Base-by-base conservation (phyloP, 2,329 filamentous ascomycete species). In the Aspergillus vadensis region DNA sequence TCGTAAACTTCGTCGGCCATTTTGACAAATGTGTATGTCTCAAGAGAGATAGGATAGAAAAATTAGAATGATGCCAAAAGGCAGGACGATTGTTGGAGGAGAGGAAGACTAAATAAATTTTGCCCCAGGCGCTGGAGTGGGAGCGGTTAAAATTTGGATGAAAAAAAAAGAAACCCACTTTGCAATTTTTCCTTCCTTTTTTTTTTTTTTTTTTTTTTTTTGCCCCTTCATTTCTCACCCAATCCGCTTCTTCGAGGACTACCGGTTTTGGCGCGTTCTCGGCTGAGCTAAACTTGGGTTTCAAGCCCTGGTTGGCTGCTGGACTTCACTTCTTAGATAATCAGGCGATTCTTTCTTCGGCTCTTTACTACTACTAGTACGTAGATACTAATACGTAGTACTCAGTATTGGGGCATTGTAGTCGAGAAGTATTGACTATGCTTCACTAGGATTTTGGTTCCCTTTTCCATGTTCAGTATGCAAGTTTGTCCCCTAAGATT, bases 1-100 rank as follows among this genome's bases (percentile, higher is more conserved):
- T 99, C 95, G 82, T 98, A 99, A 76, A 96, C 89, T 89, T 97
- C 94, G 82, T 97, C 92, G 81, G 91, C 89, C 94, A 97, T 97
- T 79, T 64, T 72, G 55, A 60, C 43, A 61, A 52, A 63, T 23
- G 67, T 64, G 75, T 72, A 57, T 50, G 50, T 57, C 59, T 52
- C 55, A 58, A 57, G 50, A 58, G 55, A 36, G 55, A 55, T 43
- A 50, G 55, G 60, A 57, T 59, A 48, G 56, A 30, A 60, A 44
- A 58, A 57, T 56, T 43, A 38, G 51, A 55, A 59, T 52, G 55
- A 32, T 48, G 58, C 55, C 56, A 60, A 39, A 36, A 51, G 51
- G 47, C 41, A 52, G 49, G 53, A 47, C 51, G 30, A 54, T n/a
- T 57, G 57, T 62, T 47, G 63, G 56, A 59, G 59, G 58, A 49